Conservation (phyloP, 495 filamentous ascomycete species). For the Daldinia caldariorum region DNA sequence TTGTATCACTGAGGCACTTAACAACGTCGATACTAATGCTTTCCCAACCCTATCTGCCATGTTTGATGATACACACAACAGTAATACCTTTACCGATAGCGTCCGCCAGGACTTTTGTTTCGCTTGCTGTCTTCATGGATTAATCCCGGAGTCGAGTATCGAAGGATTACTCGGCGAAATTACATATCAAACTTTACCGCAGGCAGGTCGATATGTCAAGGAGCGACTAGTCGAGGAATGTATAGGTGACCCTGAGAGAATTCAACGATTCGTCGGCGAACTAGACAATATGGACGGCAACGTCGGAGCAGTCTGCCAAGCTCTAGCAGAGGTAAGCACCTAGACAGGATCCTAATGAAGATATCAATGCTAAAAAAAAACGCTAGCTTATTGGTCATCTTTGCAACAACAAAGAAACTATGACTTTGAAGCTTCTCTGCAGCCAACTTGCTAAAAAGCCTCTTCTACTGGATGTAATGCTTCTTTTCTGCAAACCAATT, state of each 20-base stretch:
- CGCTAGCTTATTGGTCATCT: conserved; percentile 76
- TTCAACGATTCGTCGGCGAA: conserved; percentile 78
- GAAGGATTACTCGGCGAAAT: conserved; percentile 85
- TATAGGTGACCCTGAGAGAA: conserved; percentile 72
- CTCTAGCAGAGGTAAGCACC: conserved; percentile 75
- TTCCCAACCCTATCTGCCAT: conserved; percentile 83
- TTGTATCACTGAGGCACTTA: conserved; percentile 82
- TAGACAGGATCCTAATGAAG: neutral
- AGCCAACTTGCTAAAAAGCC: conserved; percentile 81
- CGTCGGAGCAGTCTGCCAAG: conserved; percentile 85
- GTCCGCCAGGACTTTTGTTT: conserved; percentile 93
- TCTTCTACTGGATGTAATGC: conserved; percentile 80
- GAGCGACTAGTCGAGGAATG: conserved; percentile 80
- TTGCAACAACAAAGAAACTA: conserved; percentile 86
- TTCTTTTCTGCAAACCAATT: conserved; percentile 82
- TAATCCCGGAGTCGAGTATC: conserved; percentile 81
- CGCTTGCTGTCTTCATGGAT: conserved; percentile 83
- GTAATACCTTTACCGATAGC: conserved; percentile 77
- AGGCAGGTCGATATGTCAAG: conserved; percentile 77
- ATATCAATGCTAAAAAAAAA: conserved; percentile 23
- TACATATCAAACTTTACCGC: conserved; percentile 81
- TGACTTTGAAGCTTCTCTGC: conserved; percentile 88
- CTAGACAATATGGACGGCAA: conserved; percentile 96
- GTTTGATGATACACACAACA: conserved; percentile 77
- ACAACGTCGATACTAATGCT: conserved; percentile 76